Evolutionary conservation across 2,329 filamentous ascomycete genomes (phyloP), one percentile per base, ranked within the genome.

Genomic region (Aspergillus sp.): DNA sequence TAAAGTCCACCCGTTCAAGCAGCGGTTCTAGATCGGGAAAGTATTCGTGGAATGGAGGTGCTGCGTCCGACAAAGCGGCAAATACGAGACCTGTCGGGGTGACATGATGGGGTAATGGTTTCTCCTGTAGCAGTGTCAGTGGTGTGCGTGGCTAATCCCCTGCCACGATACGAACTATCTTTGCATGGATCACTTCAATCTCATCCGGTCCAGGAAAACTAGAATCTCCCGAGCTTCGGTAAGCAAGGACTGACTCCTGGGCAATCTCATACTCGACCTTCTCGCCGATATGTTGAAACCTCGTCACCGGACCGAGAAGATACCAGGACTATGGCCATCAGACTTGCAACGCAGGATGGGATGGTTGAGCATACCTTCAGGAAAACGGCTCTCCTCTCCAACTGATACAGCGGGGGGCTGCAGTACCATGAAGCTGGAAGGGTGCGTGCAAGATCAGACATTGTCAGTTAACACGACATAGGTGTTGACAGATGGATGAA

Each of bases 81-180:
- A 83, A 83, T 1, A 83, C 60, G 0, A 83, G 70, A 0, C 81
- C 81, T 1, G 78, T 82, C 0, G 73, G 69, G 0, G 81, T 83
- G 38, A 81, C 64, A 58, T 70, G 65, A 40, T 66, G 66, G 14
- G 61, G 67, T 9, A 78, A 55, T 41, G 59, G 49, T 29, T 53
- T 58, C 6, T 57, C 56, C 62, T 65, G 13, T 7, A 5, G 9
- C 32, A 13, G 4, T 4, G 17, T 52, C 21, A 38, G n/a, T n/a
- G 34, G 14, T 6, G 14, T n/a, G 34, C 11, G 14, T n/a, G n/a
- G 7, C 16, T 42, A 6, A 17, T 13, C 11, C 19, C 40, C 9
- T 13, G n/a, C n/a, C 14, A 9, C 13, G 4, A 43, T 23, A 50
- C 47, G 31, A 62, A 73, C 73, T 29, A 65, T 72, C 13, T 65